A percentile compares a stretch with the other conserved stretches of the same genome.
Conservation (phyloP, 2,329 filamentous ascomycete species). For the Ceratocystis huliohia region DNA sequence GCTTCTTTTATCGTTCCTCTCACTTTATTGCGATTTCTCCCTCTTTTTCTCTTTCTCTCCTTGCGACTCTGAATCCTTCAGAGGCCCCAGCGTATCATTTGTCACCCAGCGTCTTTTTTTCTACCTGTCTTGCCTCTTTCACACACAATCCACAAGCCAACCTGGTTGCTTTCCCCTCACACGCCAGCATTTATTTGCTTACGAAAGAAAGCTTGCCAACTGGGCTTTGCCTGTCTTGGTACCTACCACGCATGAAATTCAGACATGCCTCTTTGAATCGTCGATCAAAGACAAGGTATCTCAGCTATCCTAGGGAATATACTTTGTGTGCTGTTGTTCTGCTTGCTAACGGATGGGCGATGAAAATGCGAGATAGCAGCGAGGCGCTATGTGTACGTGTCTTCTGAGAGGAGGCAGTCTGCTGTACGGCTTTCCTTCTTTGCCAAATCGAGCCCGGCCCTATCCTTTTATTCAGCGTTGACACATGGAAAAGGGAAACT, state of each 20-base stretch:
- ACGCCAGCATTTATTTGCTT: neutral
- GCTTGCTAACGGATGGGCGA: neutral
- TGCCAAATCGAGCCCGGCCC: neutral
- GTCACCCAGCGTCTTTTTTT: neutral
- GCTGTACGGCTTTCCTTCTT: neutral
- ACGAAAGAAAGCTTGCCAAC: neutral
- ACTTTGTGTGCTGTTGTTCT: neutral
- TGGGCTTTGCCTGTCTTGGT: neutral
- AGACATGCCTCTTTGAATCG: neutral
- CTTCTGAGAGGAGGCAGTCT: neutral
- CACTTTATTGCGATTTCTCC: neutral
- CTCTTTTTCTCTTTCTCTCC: too few species aligned
- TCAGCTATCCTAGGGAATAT: neutral
- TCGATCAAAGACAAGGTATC: slow-evolving; percentile 7
- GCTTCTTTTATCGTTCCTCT: slow-evolving; percentile 2
- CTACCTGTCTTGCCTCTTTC: neutral
- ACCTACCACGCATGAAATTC: neutral
- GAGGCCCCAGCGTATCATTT: slow-evolving; percentile 2
- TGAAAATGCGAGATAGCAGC: too few species aligned
- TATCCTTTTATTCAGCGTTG: neutral
- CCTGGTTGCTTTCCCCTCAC: neutral
- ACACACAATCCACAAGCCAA: neutral
- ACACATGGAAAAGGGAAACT: neutral
- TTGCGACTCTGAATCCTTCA: neutral
- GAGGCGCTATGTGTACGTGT: too few species aligned